Evolutionary conservation across 2,329 filamentous ascomycete genomes (phyloP).

Genomic region (Trichothecium sympodiale): DNA sequence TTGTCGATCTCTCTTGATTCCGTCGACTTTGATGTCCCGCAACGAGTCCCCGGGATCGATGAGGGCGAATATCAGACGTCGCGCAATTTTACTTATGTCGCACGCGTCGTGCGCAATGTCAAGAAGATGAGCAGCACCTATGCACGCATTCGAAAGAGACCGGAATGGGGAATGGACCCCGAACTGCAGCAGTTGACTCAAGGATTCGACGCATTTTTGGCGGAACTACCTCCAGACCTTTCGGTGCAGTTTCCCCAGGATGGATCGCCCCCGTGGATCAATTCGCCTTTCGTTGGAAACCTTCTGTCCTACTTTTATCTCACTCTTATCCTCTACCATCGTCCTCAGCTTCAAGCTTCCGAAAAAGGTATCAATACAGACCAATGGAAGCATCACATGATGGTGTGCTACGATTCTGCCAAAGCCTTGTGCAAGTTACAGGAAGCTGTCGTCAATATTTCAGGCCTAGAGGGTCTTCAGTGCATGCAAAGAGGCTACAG

Average conservation of each 20-base stretch:
- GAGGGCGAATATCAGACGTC: constrained; percentile 67
- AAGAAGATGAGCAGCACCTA: constrained; percentile 68
- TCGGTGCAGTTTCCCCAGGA: constrained; percentile 67
- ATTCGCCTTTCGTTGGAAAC: constrained; percentile 81
- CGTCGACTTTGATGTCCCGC: constrained; percentile 61
- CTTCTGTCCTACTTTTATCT: constrained; percentile 84
- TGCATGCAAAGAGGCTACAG: constrained; percentile 93
- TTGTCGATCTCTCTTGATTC: constrained; percentile 64
- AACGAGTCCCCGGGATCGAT: constrained; percentile 55
- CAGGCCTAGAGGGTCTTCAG: constrained; percentile 68
- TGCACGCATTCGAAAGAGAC: constrained; percentile 59
- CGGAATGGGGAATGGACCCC: constrained; percentile 81
- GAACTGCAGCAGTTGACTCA: constrained; percentile 72
- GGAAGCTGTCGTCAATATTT: constrained; percentile 67
- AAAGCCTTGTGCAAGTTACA: constrained; percentile 79
- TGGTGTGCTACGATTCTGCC: constrained; percentile 73
- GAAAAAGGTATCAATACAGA: constrained; percentile 60
- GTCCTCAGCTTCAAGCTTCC: constrained; percentile 72
- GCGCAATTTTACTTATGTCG: constrained; percentile 73
- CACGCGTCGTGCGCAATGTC: constrained; percentile 67
- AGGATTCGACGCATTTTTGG: constrained; percentile 63
- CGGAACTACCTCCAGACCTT: constrained; percentile 68
- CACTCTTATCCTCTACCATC: constrained; percentile 73
- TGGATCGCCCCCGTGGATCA: constrained; percentile 71
- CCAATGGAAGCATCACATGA: constrained; percentile 81